Evolutionary conservation across 495 filamentous ascomycete genomes (phyloP).

Genomic region (Podospora anserina): DNA sequence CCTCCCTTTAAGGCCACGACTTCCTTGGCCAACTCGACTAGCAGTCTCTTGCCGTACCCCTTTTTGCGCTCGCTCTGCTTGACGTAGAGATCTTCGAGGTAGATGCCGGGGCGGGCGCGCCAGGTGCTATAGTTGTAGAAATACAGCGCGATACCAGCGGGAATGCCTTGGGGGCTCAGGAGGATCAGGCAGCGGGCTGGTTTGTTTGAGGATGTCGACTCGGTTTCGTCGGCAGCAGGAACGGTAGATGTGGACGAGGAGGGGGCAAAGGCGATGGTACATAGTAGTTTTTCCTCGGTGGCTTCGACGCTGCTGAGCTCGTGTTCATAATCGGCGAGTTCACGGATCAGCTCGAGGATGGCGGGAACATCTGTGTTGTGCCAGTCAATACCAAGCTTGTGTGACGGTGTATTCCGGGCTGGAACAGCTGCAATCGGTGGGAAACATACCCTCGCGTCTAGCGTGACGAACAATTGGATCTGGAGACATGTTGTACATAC

Average conservation of each 20-base stretch:
- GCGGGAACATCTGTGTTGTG: conserved; percentile 63
- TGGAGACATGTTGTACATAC: conserved; percentile 21
- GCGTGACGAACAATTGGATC: conserved; percentile 32
- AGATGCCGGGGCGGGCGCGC: conserved; percentile 81
- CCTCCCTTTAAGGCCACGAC: conserved; percentile 66
- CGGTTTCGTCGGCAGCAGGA: conserved; percentile 35
- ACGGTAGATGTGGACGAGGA: conserved; percentile 38
- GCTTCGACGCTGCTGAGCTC: conserved; percentile 73
- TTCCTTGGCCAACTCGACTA: conserved; percentile 74
- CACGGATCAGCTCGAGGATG: conserved; percentile 80
- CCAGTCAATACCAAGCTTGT: background rate
- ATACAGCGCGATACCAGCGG: conserved; percentile 58
- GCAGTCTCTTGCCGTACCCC: conserved; percentile 75
- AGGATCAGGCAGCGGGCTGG: conserved; percentile 50
- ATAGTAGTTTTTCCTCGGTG: conserved; percentile 66
- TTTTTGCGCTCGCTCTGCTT: conserved; percentile 62
- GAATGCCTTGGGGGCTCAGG: conserved; percentile 36
- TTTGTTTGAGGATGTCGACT: conserved; percentile 39
- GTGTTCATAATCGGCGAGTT: conserved; percentile 84
- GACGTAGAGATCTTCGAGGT: conserved; percentile 92
- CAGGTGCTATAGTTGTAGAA: conserved; percentile 72
- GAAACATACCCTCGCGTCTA: conserved; percentile 29
- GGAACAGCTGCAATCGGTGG: background rate
- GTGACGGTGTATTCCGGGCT: no score
- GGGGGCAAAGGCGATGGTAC: conserved; percentile 75